These are phyloP conservation scores for Cladophialophora chaetospira DNA, from an alignment of 2,329 filamentous ascomycete genomes.

Conservation along the genomic window DNA sequence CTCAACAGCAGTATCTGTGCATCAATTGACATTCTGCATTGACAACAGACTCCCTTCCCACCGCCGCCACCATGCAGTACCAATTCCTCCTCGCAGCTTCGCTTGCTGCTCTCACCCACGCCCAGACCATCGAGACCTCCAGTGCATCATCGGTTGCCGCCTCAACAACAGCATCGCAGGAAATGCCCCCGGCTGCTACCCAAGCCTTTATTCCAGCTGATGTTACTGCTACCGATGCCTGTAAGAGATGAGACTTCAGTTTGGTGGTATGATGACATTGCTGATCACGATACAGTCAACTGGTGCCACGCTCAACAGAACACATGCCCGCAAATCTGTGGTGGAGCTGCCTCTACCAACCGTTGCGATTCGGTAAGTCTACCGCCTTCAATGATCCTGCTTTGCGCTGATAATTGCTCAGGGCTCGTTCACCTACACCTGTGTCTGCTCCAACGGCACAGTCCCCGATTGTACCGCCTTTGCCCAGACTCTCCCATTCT, in stretches of 20 bases:
- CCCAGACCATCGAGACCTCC: constrained; percentile 29
- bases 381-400: constrained; percentile 37
- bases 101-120: constrained; percentile 24
- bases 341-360: constrained; percentile 53
- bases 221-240: constrained; percentile 23
- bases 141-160: constrained; percentile 32
- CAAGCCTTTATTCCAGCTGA: constrained; percentile 27
- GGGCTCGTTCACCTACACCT: constrained; percentile 57
- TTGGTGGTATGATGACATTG: constrained; percentile 1
- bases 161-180: constrained; percentile 32
- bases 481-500: constrained; percentile 60
- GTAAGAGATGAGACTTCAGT: constrained; percentile 22
- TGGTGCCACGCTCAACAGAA: constrained; percentile 64
- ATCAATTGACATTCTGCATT: constrained; percentile 27
- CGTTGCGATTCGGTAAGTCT: constrained; percentile 63
- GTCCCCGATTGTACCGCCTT: constrained; percentile 59
- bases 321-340: constrained; percentile 63
- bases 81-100: constrained; percentile 28
- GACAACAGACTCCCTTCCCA: constrained; percentile 15
- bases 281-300: constrained; percentile 38
- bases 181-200: constrained; percentile 32
- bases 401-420: constrained; percentile 33
- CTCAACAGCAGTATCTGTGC: constrained; percentile 21
- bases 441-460: constrained; percentile 59
- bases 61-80: constrained; percentile 31